Percentiles rank a stretch among this genome's conserved stretches.
Evolutionary conservation across 768 basidiomycete genomes (phyloP).

Genomic region (Rhodotorula paludigena): DNA sequence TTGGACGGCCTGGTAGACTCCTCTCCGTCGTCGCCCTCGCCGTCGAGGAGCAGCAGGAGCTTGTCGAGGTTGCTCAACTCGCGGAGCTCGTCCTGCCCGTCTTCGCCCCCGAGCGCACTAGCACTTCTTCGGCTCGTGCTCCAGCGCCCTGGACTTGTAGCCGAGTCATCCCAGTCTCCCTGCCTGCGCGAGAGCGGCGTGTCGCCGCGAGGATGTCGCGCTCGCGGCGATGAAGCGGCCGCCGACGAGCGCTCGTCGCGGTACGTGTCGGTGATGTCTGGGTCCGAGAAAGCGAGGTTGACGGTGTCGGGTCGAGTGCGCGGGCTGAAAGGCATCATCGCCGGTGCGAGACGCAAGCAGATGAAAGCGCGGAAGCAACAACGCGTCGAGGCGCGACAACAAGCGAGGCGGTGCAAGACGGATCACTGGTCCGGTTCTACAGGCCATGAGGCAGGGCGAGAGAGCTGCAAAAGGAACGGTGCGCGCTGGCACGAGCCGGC

Average conservation of each 20-base stretch:
- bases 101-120: neutral
- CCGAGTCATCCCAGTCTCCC: neutral
- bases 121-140: neutral
- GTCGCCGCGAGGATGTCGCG: slow-evolving; percentile 15
- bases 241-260: slow-evolving; percentile 1
- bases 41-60: slow-evolving; percentile 24
- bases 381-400: neutral
- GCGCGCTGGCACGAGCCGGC: no score
- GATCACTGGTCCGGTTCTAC: no score
- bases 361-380: neutral
- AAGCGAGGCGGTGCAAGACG: neutral
- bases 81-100: neutral
- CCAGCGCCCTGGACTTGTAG: neutral
- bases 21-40: neutral
- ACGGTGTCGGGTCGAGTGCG: slow-evolving; percentile 13
- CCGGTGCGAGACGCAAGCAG: neutral
- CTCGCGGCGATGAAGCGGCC: neutral
- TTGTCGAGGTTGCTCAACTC: slow-evolving; percentile 19
- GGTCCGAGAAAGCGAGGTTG: slow-evolving; percentile 8
- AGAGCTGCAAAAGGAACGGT: no score
- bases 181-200: slow-evolving; percentile 9
- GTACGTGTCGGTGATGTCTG: slow-evolving; percentile 24
- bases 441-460: no score
- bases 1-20: no score
- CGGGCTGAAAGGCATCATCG: slow-evolving; percentile 13